Conservation (phyloP, 805 yeast genomes). For the Nakazawaea ambrosiae region DNA sequence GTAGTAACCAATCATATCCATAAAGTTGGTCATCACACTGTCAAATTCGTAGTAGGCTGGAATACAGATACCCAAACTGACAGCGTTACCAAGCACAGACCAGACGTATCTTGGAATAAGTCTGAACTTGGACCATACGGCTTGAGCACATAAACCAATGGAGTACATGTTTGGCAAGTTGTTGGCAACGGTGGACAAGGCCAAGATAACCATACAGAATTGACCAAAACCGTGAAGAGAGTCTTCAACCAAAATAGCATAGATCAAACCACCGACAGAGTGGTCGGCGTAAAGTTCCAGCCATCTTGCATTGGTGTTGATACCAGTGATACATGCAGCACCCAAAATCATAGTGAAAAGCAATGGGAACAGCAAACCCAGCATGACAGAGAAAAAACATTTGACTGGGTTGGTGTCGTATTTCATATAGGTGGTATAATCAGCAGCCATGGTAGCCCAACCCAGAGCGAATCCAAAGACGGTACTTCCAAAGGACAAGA, state of each 20-base stretch:
- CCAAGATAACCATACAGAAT: slow-evolving; percentile 78
- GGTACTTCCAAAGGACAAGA: slow-evolving; percentile 76
- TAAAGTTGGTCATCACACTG: slow-evolving; percentile 72
- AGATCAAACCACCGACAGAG: slow-evolving; percentile 78
- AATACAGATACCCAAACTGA: slow-evolving; percentile 79
- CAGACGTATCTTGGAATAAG: slow-evolving; percentile 77
- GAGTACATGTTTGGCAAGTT: slow-evolving; percentile 95
- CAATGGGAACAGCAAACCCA: slow-evolving; percentile 64
- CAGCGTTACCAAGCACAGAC: slow-evolving; percentile 71
- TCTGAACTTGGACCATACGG: slow-evolving; percentile 68
- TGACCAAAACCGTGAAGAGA: slow-evolving; percentile 86
- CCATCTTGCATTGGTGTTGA: slow-evolving; percentile 38
- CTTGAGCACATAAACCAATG: slow-evolving; percentile 79
- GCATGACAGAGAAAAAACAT: slow-evolving; percentile 56
- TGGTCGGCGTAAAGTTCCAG: slow-evolving; percentile 40
- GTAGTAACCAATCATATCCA: slow-evolving; percentile 90
- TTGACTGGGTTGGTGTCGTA: slow-evolving; percentile 48
- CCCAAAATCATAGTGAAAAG: slow-evolving; percentile 73
- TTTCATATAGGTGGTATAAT: slow-evolving; percentile 85
- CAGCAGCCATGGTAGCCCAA: slow-evolving; percentile 91
- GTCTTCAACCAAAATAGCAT: slow-evolving; percentile 67
- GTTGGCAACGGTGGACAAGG: slow-evolving; percentile 83
- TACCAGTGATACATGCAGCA: slow-evolving; percentile 78
- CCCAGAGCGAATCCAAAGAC: slow-evolving; percentile 88
- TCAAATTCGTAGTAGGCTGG: slow-evolving; percentile 79